These are phyloP conservation scores for Pinus tabuliformis DNA, from an alignment of 75 land plant genomes.

Conservation along the genomic window DNA sequence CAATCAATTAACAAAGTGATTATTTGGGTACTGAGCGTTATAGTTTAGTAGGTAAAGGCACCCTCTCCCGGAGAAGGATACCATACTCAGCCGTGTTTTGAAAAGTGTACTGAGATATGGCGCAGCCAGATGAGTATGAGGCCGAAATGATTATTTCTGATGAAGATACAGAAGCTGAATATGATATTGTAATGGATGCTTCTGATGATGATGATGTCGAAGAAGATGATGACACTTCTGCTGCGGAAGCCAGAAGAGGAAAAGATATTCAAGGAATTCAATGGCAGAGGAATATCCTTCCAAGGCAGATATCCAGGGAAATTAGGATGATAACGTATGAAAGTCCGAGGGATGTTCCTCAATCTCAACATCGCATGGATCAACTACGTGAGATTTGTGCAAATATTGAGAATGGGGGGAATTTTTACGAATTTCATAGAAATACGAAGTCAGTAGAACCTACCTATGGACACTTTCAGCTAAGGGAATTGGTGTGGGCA, in stretches of 20 bases:
- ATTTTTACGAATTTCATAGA: slow-evolving; percentile 58
- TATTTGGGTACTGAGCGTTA: too few relatives aligned
- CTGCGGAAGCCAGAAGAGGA: slow-evolving; percentile 67
- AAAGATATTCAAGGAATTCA: slow-evolving; percentile 84
- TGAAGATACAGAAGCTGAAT: too few relatives aligned
- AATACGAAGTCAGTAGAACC: slow-evolving; percentile 71
- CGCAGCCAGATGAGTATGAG: too few relatives aligned
- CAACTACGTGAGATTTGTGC: slow-evolving; percentile 48
- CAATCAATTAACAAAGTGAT: too few relatives aligned
- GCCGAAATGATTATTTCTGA: too few relatives aligned
- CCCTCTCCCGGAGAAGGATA: too few relatives aligned
- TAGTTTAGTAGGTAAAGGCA: too few relatives aligned
- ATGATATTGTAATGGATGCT: slow-evolving; percentile 51
- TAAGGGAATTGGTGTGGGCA: slow-evolving; percentile 89
- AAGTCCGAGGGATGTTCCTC: slow-evolving; percentile 63
- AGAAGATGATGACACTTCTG: slow-evolving; percentile 49
- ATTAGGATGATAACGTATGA: slow-evolving; percentile 64
- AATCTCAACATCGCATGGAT: slow-evolving; percentile 35
- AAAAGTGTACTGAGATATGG: too few relatives aligned
- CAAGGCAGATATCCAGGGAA: slow-evolving; percentile 57
- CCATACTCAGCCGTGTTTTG: too few relatives aligned
- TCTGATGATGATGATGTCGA: slow-evolving; percentile 40
- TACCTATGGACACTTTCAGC: slow-evolving; percentile 70
- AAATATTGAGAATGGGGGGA: slow-evolving; percentile 43
- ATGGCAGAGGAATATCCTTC: slow-evolving; percentile 61